Conservation (phyloP, 768 basidiomycete genomes). For the Lactifluus echinatus region DNA sequence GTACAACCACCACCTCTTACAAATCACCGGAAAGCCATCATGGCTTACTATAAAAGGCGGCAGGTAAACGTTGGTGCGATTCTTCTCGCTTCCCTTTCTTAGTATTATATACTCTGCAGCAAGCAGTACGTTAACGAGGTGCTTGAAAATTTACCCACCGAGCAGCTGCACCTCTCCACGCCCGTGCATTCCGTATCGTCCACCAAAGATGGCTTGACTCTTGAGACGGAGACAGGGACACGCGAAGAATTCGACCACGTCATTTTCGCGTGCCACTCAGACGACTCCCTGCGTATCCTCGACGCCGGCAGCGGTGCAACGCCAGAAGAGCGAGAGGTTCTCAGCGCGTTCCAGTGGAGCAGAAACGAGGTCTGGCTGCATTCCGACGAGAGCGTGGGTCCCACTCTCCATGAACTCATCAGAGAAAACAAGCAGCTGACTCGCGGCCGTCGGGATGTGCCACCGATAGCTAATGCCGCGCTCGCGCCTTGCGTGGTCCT, state of each 20-base stretch:
- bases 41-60: slow-evolving; percentile 71
- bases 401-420: neutral
- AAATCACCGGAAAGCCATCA: slow-evolving; percentile 57
- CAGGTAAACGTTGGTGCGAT: slow-evolving; percentile 35
- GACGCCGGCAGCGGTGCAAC: slow-evolving; percentile 42
- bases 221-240: slow-evolving; percentile 41
- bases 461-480: slow-evolving; percentile 57
- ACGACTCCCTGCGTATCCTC: slow-evolving; percentile 46
- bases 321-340: slow-evolving; percentile 43
- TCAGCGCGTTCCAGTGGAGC: slow-evolving; percentile 57
- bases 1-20: slow-evolving; percentile 67
- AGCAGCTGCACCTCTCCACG: slow-evolving; percentile 51
- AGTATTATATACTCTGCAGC: neutral
- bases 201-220: slow-evolving; percentile 26
- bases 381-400: slow-evolving; percentile 49
- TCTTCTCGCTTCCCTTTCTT: slow-evolving; percentile 27
- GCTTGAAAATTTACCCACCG: slow-evolving; percentile 41
- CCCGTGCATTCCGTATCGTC: slow-evolving; percentile 37
- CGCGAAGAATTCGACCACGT: slow-evolving; percentile 54
- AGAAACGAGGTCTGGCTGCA: slow-evolving; percentile 62
- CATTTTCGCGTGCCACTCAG: slow-evolving; percentile 66
- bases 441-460: too few species aligned
- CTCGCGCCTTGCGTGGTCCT: slow-evolving; percentile 54
- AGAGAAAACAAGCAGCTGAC: neutral
- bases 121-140: slow-evolving; percentile 59